Conservation (phyloP, 1,284 basidiomycete species). For the Rhodofomes roseus region DNA sequence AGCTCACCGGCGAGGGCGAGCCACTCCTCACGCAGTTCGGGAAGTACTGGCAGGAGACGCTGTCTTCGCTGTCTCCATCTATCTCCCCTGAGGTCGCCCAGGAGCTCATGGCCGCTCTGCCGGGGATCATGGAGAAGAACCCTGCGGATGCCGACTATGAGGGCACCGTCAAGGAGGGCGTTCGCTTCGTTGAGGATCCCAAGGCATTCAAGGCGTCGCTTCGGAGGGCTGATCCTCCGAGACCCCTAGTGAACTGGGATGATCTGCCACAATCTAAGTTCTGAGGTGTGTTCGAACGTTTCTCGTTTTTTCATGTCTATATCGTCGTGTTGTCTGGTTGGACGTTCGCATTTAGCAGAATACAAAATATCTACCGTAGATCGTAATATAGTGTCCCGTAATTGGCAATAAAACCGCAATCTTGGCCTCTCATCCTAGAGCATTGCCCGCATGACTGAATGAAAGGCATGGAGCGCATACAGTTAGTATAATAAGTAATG, state of each 20-base stretch:
- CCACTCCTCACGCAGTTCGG: slow-evolving; percentile 48
- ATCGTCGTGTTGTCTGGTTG: background rate
- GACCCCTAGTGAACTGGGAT: slow-evolving; percentile 62
- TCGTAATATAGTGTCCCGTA: background rate
- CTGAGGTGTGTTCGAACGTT: slow-evolving; percentile 23
- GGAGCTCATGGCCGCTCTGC: slow-evolving; percentile 49
- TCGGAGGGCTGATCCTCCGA: slow-evolving; percentile 45
- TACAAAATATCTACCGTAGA: background rate
- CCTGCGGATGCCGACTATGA: slow-evolving; percentile 49
- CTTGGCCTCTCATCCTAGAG: background rate
- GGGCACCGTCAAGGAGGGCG: slow-evolving; percentile 45
- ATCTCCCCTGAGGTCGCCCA: slow-evolving; percentile 39
- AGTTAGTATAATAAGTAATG: background rate
- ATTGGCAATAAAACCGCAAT: background rate
- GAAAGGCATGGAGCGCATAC: background rate
- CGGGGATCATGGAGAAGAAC: slow-evolving; percentile 48
- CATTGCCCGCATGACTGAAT: background rate
- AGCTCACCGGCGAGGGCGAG: slow-evolving; percentile 42
- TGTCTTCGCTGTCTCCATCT: slow-evolving; percentile 37
- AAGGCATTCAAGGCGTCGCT: slow-evolving; percentile 69
- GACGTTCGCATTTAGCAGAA: background rate
- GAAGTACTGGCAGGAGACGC: slow-evolving; percentile 51
- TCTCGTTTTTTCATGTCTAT: background rate
- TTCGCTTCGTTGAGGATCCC: slow-evolving; percentile 67
- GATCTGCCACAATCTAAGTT: slow-evolving; percentile 56